Conservation (phyloP, 352 stramenopile species). For the Phytophthora vignae region DNA sequence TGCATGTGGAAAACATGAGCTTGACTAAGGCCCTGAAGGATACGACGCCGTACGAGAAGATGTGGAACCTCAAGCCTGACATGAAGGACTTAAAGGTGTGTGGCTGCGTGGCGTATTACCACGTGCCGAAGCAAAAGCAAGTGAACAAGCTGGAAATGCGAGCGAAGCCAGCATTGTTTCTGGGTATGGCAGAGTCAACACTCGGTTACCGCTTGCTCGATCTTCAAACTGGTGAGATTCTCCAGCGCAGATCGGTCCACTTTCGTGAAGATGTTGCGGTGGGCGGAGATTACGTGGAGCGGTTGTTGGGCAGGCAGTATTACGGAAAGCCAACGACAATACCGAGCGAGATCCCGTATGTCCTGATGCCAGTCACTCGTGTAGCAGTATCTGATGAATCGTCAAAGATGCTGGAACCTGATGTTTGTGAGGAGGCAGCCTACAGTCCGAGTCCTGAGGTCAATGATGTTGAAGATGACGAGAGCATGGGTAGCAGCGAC, state of each 20-base stretch:
- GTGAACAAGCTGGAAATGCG: constrained; percentile 2
- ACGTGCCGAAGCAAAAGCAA: constrained; percentile 5
- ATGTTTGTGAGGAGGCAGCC: no score
- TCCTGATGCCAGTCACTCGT: not conserved
- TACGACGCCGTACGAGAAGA: constrained; percentile 13
- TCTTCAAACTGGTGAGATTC: constrained; percentile 1
- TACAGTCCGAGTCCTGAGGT: not conserved
- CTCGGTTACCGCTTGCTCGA: constrained; percentile 11
- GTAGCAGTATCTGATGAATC: not conserved
- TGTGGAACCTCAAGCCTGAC: constrained; percentile 1
- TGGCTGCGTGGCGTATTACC: constrained; percentile 12
- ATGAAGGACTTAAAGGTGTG: constrained; percentile 12
- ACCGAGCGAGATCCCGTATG: constrained; percentile 10
- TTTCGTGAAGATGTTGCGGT: constrained; percentile 19
- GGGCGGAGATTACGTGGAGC: constrained; percentile 6
- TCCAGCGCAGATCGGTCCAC: constrained; percentile 12
- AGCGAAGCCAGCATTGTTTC: constrained; percentile 6
- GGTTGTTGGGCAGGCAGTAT: not conserved
- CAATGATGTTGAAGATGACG: not conserved
- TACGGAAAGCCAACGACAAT: not conserved
- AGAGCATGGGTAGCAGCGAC: constrained; percentile 4
- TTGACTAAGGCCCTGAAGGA: constrained; percentile 6
- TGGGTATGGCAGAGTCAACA: constrained; percentile 4
- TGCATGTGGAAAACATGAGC: constrained; percentile 16
- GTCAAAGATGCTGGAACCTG: not conserved